These are phyloP conservation scores for Saccharum officinarum DNA, from an alignment of 176 grass and related monocot genomes.

Conservation along the genomic window DNA sequence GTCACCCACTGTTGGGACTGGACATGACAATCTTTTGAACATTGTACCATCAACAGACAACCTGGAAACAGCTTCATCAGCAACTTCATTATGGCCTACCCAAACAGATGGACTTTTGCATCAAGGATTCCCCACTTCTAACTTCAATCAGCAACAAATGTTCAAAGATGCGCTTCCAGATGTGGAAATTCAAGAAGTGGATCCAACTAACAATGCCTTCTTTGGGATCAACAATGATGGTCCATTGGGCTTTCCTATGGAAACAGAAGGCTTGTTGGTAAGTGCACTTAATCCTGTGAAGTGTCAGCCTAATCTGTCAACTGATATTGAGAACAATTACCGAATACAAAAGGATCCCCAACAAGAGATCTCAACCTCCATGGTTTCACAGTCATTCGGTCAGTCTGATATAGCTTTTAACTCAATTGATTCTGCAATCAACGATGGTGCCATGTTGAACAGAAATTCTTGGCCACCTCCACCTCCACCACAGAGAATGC, in stretches of 20 bases:
- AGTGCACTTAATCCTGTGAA: conserved; percentile 67
- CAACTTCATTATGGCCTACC: conserved; percentile 82
- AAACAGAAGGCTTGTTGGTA: conserved; percentile 74
- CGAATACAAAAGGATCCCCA: conserved; percentile 71
- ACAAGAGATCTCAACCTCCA: conserved; percentile 93
- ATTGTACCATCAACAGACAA: conserved; percentile 67
- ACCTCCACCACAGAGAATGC: conserved; percentile 68
- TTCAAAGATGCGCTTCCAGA: conserved; percentile 71
- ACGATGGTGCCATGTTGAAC: conserved; percentile 76
- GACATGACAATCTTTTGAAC: conserved; percentile 63
- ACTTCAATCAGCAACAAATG: conserved; percentile 65
- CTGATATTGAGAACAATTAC: conserved; percentile 68
- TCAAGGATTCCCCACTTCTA: conserved; percentile 62
- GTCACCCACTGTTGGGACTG: conserved; percentile 47
- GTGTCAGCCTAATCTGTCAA: conserved; percentile 69
- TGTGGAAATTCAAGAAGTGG: conserved; percentile 66
- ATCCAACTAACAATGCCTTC: conserved; percentile 69
- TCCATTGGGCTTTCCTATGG: conserved; percentile 61
- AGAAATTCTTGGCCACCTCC: conserved; percentile 68
- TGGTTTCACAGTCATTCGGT: conserved; percentile 98
- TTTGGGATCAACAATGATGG: conserved; percentile 83
- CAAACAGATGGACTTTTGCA: conserved; percentile 77
- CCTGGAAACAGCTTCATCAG: conserved; percentile 85
- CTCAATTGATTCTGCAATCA: conserved; percentile 94
- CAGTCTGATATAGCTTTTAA: conserved; percentile 92